Evolutionary conservation across 179 eudicot genomes (phyloP).

Genomic region (Beta macrorhiza): DNA sequence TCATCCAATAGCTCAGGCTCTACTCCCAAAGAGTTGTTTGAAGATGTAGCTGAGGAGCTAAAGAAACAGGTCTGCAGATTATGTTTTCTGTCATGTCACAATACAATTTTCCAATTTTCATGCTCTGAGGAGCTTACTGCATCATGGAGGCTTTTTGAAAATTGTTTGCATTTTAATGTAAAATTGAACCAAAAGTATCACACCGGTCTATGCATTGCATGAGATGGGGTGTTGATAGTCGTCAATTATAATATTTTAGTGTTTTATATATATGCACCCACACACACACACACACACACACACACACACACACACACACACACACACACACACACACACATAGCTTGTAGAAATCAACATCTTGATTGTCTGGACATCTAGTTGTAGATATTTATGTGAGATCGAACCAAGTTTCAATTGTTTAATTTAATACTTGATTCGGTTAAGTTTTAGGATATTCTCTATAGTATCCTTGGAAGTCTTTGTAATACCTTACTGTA

Average conservation of each 20-base stretch:
- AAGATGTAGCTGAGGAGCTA: slow-evolving; percentile 89
- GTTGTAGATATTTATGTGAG: not conserved
- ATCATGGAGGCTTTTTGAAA: not conserved
- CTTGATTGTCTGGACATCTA: not conserved
- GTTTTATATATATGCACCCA: too few species aligned
- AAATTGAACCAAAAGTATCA: not conserved
- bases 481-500: not conserved
- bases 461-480: not conserved
- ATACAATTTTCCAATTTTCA: not conserved
- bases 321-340: too few species aligned
- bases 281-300: too few species aligned
- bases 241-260: too few species aligned
- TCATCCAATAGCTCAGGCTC: slow-evolving; percentile 87
- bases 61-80: slow-evolving; percentile 60
- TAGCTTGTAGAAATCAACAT: not conserved
- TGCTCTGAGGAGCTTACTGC: not conserved
- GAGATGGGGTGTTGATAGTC: not conserved
- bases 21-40: slow-evolving; percentile 86
- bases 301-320: too few species aligned
- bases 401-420: not conserved
- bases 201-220: not conserved
- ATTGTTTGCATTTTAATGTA: not conserved
- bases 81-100: not conserved
- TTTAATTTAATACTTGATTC: not conserved
- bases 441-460: not conserved